These are phyloP conservation scores for Stephanodiscus minutulus DNA, from an alignment of 108 stramenopile genomes.

Conservation along the genomic window DNA sequence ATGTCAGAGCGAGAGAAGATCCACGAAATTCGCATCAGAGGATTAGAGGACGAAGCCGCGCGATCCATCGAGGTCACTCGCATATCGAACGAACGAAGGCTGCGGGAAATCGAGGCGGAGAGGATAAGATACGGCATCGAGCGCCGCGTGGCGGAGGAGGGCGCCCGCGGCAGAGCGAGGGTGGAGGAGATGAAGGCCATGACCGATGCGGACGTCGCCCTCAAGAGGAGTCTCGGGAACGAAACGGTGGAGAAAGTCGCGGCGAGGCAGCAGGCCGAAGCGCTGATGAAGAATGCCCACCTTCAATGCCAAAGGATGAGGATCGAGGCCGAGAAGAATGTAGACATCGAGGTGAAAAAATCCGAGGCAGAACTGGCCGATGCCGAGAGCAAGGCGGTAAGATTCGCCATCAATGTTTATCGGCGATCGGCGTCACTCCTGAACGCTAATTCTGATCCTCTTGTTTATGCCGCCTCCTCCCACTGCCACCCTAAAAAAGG, in stretches of 20 bases:
- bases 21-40: slow-evolving; percentile 54
- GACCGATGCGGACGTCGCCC: slow-evolving; percentile 43
- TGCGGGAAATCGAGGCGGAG: slow-evolving; percentile 57
- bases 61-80: slow-evolving; percentile 51
- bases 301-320: slow-evolving; percentile 49
- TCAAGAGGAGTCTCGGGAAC: slow-evolving; percentile 50
- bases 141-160: slow-evolving; percentile 56
- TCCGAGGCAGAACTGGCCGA: slow-evolving; percentile 52
- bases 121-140: slow-evolving; percentile 58
- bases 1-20: slow-evolving; percentile 58
- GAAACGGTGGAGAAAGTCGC: slow-evolving; percentile 56
- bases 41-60: slow-evolving; percentile 49
- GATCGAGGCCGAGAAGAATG: slow-evolving; percentile 44
- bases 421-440: background rate
- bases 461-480: background rate
- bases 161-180: slow-evolving; percentile 45
- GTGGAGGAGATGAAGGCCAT: slow-evolving; percentile 56
- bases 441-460: background rate
- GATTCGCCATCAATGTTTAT: background rate
- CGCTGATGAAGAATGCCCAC: slow-evolving; percentile 49
- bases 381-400: slow-evolving; percentile 47
- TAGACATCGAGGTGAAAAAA: slow-evolving; percentile 32
- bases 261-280: slow-evolving; percentile 62
- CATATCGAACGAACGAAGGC: slow-evolving; percentile 48
- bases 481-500: background rate